Evolutionary conservation across 805 yeast species (phyloP), one percentile per base, ranked within the genome.

Genomic region (Spathaspora boniae): DNA sequence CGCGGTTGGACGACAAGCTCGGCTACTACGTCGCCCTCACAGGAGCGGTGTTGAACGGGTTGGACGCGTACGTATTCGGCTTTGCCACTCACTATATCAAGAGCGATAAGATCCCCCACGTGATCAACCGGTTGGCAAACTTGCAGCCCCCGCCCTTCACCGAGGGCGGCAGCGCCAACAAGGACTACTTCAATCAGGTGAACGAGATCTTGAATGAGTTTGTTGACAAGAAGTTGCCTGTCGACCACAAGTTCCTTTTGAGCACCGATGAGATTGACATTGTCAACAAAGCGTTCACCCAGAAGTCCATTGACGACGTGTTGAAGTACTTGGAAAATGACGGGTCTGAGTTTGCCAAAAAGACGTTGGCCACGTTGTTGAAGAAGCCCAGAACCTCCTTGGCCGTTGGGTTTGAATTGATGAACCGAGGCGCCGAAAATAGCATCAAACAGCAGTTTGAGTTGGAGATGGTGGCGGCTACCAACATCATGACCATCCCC

Each of bases 1-100:
- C 95, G 22, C 76, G 84, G 44, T 62, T 87, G 41, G 88, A 86
- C 50, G 86, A 86, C 34, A 78, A 86, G 47, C 64, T 89, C 41
- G 97, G 98, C 31, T 76, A 82, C 56, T 93, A 83, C 60, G 63
- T 86, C 44, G 93, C 95, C 19, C 65, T 89, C 47, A 89, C 98
- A 1, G 95, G 96, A 31, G 84, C 82, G 43, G 72, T 81, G 15
- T 61, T 93, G 40, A 58, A 65, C 37, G 97, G 97, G 11, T 65
- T 72, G 45, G 98, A 91, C 53, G 80, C 83, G n/a, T 81, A 86
- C 51, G 58, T 81, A 45, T 72, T 82, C 6, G 98, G 98, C 21
- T 73, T 83, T 45, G 95, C 96, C 26, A 87, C 98, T 9, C 98
- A 93, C 57, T 93, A 79, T 53, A 82, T 91, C 19, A 80, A 86